Percentiles rank a stretch among this genome's conserved stretches.
Conservation (phyloP, 495 filamentous ascomycete species). For the Trichoderma erinaceum region DNA sequence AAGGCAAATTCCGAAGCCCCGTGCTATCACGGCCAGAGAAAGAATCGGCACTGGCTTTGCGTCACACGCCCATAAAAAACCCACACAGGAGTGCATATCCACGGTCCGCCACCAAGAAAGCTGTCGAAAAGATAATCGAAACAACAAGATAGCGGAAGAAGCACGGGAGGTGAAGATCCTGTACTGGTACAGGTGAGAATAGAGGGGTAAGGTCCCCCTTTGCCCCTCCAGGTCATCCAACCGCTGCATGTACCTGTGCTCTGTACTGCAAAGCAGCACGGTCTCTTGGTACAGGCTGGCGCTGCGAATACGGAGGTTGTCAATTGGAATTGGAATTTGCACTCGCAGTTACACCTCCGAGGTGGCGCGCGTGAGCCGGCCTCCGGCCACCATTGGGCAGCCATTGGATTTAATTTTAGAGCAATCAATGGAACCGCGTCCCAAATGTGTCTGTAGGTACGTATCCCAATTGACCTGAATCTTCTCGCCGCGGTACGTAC, state of each 20-base stretch:
- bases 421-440: background rate
- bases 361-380: background rate
- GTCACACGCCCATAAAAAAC: background rate
- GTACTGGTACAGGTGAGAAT: background rate
- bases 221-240: background rate
- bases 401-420: constrained; percentile 6
- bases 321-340: background rate
- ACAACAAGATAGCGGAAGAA: background rate
- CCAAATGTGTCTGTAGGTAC: background rate
- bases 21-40: constrained; percentile 5
- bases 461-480: no score
- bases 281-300: background rate
- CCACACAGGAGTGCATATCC: background rate
- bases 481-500: background rate
- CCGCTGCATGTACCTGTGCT: background rate
- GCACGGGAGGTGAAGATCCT: background rate
- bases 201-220: background rate
- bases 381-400: background rate
- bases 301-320: background rate
- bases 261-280: background rate
- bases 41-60: background rate
- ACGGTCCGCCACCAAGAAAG: background rate
- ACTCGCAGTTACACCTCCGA: background rate
- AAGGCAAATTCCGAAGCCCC: background rate
- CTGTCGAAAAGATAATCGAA: background rate